Conservation (phyloP, 148 eudicot genomes). For the Amaranthus palmeri region DNA sequence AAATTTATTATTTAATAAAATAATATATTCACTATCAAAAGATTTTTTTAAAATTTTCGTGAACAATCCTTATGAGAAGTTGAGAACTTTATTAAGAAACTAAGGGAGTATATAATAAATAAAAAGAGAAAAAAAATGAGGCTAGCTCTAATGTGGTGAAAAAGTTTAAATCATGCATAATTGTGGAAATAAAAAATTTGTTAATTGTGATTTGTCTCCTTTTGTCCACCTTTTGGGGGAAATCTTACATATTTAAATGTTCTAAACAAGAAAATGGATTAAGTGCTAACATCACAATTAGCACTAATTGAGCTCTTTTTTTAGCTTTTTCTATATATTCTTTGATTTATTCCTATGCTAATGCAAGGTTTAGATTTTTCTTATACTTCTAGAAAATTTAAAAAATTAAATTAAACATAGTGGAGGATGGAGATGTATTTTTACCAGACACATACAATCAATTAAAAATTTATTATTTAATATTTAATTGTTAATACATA, state of each 20-base stretch:
- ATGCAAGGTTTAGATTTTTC: not conserved
- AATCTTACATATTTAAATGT: constrained; percentile 15
- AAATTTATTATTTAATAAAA: too few relatives aligned
- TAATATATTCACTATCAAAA: too few relatives aligned
- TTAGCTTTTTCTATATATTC: not conserved
- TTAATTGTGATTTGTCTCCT: constrained; percentile 15
- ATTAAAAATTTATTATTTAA: too few relatives aligned
- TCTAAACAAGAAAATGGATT: not conserved
- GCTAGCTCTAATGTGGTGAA: constrained; percentile 7
- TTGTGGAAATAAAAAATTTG: constrained; percentile 10
- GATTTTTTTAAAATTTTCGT: too few relatives aligned
- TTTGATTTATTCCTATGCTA: not conserved
- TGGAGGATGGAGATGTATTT: too few relatives aligned
- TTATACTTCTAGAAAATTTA: not conserved
- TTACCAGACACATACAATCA: too few relatives aligned
- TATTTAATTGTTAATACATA: too few relatives aligned
- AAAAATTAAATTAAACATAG: too few relatives aligned
- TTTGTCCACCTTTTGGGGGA: constrained; percentile 17
- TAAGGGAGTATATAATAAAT: not conserved
- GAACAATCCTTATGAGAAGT: not conserved
- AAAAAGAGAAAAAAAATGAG: not conserved
- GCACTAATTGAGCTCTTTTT: constrained; percentile 6
- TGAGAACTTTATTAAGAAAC: not conserved
- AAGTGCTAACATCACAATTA: constrained; percentile 18
- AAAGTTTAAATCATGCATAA: constrained; percentile 21